Evolutionary conservation across 2,329 filamentous ascomycete genomes (phyloP).

Genomic region (Pyricularia pennisetigena): DNA sequence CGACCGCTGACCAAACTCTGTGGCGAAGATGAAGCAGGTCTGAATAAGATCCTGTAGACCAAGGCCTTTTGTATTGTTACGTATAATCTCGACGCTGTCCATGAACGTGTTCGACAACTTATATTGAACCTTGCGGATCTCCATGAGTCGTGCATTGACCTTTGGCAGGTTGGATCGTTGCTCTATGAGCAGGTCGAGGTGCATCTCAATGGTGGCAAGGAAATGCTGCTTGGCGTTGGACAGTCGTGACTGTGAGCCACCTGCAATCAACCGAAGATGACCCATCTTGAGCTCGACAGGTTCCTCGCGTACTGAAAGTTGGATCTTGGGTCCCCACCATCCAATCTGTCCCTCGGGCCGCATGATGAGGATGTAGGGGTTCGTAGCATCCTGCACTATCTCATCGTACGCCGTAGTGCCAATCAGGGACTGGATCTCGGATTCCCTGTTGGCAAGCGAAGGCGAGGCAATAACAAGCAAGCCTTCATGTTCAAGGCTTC

Average conservation of each 20-base stretch:
- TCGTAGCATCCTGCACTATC: constrained; percentile 59
- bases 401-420: constrained; percentile 53
- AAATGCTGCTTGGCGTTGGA: constrained; percentile 72
- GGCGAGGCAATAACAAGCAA: constrained; percentile 81
- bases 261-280: constrained; percentile 78
- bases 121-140: constrained; percentile 92
- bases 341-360: constrained; percentile 67
- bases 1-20: constrained; percentile 92
- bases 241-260: constrained; percentile 72
- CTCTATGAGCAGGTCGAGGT: constrained; percentile 83
- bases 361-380: constrained; percentile 79
- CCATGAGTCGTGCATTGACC: constrained; percentile 82
- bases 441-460: constrained; percentile 60
- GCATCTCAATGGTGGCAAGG: constrained; percentile 66
- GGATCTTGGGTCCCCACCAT: constrained; percentile 74
- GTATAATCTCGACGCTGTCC: constrained; percentile 92
- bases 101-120: constrained; percentile 97
- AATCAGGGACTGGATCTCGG: constrained; percentile 79
- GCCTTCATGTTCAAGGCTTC: constrained; percentile 60
- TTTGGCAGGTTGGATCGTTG: constrained; percentile 88
- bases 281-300: constrained; percentile 79
- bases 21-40: constrained; percentile 97
- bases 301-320: constrained; percentile 63
- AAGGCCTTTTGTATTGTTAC: constrained; percentile 71
- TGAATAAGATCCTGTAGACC: constrained; percentile 95